These are phyloP conservation scores for Hansenula sp. DNA, from an alignment of 1,139 yeast species.

Conservation along the genomic window DNA sequence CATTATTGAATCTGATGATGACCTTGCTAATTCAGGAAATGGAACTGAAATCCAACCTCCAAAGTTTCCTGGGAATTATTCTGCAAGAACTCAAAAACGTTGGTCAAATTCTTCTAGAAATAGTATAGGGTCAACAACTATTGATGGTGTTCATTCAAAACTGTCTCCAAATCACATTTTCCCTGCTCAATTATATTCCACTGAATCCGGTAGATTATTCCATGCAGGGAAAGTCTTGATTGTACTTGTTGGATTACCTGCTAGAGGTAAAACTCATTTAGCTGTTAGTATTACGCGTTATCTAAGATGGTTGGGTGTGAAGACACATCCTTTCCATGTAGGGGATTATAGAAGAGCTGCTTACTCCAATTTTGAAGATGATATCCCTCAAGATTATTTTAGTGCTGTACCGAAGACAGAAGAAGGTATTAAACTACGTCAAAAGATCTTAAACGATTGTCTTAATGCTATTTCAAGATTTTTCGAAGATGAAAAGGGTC, in stretches of 20 bases:
- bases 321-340: slow-evolving; percentile 86
- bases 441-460: slow-evolving; percentile 59
- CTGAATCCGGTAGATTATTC: slow-evolving; percentile 84
- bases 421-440: slow-evolving; percentile 54
- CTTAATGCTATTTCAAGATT: slow-evolving; percentile 66
- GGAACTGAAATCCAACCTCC: slow-evolving; percentile 33
- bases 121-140: slow-evolving; percentile 10
- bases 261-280: slow-evolving; percentile 91
- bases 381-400: slow-evolving; percentile 69
- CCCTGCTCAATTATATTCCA: slow-evolving; percentile 88
- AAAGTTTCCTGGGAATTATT: slow-evolving; percentile 40
- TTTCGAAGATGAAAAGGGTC: slow-evolving; percentile 75
- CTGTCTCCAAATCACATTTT: slow-evolving; percentile 38
- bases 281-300: slow-evolving; percentile 90
- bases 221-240: slow-evolving; percentile 95
- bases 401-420: slow-evolving; percentile 54
- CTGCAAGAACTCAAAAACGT: slow-evolving; percentile 44
- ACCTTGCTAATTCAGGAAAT: slow-evolving; percentile 19
- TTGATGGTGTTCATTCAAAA: slow-evolving; percentile 32
- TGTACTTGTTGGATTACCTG: slow-evolving; percentile 90
- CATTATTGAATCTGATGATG: slow-evolving; percentile 27
- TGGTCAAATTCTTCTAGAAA: slow-evolving; percentile 31
- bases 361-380: slow-evolving; percentile 32
- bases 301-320: slow-evolving; percentile 92
- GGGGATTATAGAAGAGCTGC: slow-evolving; percentile 83